phyloP scores from a whole-genome alignment of 768 basidiomycete species.

The Roridomyces roridus region DNA sequence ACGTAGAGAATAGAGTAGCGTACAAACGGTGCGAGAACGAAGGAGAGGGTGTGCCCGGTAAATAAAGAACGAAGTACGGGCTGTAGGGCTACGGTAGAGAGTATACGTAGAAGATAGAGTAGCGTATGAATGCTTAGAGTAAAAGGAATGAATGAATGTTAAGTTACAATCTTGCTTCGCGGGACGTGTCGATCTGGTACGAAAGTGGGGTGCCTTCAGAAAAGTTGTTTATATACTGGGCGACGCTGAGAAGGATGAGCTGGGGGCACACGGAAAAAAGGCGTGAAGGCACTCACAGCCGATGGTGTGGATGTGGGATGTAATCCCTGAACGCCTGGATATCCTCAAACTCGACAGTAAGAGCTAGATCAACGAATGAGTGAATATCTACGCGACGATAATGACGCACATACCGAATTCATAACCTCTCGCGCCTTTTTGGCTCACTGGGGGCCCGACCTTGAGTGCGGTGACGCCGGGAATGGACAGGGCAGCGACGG shows the following conservation, averaged over 20 bases:
- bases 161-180: constrained; percentile 8
- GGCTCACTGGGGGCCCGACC: constrained; percentile 16
- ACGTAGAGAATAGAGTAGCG: not conserved
- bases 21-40: too few relatives aligned
- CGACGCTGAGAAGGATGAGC: constrained; percentile 10
- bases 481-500: constrained; percentile 5
- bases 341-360: constrained; percentile 22
- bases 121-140: too few relatives aligned
- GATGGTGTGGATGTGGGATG: constrained; percentile 24
- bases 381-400: not conserved
- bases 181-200: constrained; percentile 21
- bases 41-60: not conserved
- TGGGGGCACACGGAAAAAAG: not conserved
- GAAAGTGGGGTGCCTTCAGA: constrained; percentile 11
- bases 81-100: too few relatives aligned
- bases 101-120: not conserved
- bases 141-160: too few relatives aligned
- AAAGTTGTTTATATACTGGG: not conserved
- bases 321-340: constrained; percentile 11
- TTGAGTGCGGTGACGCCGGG: constrained; percentile 18
- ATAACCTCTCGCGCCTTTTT: constrained; percentile 14
- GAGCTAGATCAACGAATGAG: not conserved
- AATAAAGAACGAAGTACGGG: not conserved
- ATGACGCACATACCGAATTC: constrained; percentile 16
- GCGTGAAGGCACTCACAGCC: constrained; percentile 1